phyloP scores from a whole-genome alignment of 345 rosid species.

The Salix purpurea region DNA sequence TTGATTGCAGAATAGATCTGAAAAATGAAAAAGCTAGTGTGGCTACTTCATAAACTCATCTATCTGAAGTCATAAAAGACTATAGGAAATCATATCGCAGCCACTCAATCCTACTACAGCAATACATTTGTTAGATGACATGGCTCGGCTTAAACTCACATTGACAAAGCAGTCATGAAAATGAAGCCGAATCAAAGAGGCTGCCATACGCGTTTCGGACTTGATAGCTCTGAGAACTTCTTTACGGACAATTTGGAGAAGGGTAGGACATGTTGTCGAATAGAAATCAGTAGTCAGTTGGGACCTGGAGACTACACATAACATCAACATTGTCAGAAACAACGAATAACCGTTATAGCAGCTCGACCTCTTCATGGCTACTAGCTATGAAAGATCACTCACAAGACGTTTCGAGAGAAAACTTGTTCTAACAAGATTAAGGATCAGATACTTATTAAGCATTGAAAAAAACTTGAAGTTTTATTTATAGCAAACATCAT shows the following conservation, averaged over 20 bases:
- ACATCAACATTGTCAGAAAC: slow-evolving; percentile 24
- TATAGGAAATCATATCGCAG: no score
- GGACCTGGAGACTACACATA: slow-evolving; percentile 33
- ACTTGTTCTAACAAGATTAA: background rate
- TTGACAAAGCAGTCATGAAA: slow-evolving; percentile 76
- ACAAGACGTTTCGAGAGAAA: no score
- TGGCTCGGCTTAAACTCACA: slow-evolving; percentile 25
- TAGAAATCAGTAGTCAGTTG: slow-evolving; percentile 50
- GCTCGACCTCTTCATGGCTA: slow-evolving; percentile 26
- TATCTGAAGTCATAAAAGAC: no score
- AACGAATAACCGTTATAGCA: slow-evolving; percentile 16
- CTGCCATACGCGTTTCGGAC: slow-evolving; percentile 63
- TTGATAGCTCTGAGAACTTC: slow-evolving; percentile 47
- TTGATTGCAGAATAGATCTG: no score
- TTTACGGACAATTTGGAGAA: slow-evolving; percentile 35
- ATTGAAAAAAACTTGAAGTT: background rate
- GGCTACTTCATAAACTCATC: no score
- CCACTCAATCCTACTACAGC: no score
- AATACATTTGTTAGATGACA: no score
- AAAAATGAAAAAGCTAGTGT: no score
- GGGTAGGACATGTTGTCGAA: slow-evolving; percentile 45
- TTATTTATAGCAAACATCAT: slow-evolving; percentile 23
- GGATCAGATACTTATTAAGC: background rate
- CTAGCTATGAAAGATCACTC: background rate
- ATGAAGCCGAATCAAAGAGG: slow-evolving; percentile 60